Percentiles rank a stretch among this genome's conserved stretches.
phyloP scores from a whole-genome alignment of 2,329 filamentous ascomycete genomes.

The Emergomyces orientalis region DNA sequence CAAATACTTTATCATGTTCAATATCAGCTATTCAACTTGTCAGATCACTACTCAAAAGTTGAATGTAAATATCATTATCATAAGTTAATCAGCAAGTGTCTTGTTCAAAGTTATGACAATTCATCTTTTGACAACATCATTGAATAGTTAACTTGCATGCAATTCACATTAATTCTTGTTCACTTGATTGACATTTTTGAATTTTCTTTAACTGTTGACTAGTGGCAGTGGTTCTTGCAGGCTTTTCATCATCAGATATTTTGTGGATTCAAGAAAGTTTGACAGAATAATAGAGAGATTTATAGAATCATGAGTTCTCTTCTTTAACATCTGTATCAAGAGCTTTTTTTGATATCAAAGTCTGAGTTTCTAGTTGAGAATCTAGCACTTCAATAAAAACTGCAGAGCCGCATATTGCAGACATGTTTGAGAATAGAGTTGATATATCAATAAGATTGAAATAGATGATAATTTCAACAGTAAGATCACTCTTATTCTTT shows the following conservation, averaged over 20 bases:
- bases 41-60: not conserved
- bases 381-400: not conserved
- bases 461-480: no score
- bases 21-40: not conserved
- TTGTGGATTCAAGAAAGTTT: not conserved
- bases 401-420: not conserved
- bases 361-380: not conserved
- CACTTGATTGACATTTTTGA: no score
- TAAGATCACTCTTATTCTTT: no score
- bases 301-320: no score
- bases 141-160: not conserved
- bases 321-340: not conserved
- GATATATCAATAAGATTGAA: not conserved
- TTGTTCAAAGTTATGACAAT: not conserved
- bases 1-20: not conserved
- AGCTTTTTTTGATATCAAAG: not conserved
- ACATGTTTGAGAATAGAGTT: not conserved
- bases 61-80: not conserved
- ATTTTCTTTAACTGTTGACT: no score
- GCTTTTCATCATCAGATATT: not conserved
- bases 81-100: not conserved
- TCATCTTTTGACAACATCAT: not conserved
- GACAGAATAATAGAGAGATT: not conserved
- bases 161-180: no score
- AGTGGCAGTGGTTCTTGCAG: not conserved